Conservation (phyloP, 2,329 filamentous ascomycete genomes). For the Penicillium hordei region DNA sequence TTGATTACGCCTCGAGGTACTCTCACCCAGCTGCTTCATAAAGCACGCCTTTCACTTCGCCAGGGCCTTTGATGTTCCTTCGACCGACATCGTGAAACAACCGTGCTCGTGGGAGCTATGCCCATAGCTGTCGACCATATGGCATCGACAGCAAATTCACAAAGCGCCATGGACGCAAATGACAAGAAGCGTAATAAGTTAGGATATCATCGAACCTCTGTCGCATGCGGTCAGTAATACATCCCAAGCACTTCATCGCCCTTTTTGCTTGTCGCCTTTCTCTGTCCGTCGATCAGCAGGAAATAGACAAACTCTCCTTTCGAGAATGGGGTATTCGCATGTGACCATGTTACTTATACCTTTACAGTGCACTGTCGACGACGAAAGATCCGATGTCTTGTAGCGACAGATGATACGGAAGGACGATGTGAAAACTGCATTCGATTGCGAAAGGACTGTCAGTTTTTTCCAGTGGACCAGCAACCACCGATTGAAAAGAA, state of each 20-base stretch:
- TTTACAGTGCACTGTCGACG: constrained; percentile 79
- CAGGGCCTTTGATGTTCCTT: constrained; percentile 30
- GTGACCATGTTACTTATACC: constrained; percentile 21
- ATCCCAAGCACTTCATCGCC: neutral
- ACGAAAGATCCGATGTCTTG: constrained; percentile 88
- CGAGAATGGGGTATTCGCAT: constrained; percentile 1
- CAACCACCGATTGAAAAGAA: constrained; percentile 56
- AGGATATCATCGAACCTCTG: constrained; percentile 90
- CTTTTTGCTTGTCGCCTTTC: constrained; percentile 1
- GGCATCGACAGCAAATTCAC: constrained; percentile 34
- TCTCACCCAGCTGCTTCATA: constrained; percentile 1
- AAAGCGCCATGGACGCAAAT: constrained; percentile 39
- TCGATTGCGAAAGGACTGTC: constrained; percentile 89
- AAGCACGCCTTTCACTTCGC: neutral
- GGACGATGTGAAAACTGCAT: constrained; percentile 90
- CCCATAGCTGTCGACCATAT: constrained; percentile 37
- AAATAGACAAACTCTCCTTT: neutral
- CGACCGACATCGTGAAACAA: constrained; percentile 18
- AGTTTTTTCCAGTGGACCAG: constrained; percentile 86
- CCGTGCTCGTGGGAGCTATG: constrained; percentile 38
- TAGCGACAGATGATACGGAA: constrained; percentile 69
- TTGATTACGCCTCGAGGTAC: constrained; percentile 5
- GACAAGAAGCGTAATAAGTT: constrained; percentile 84
- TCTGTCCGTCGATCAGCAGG: neutral
- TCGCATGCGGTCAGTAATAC: constrained; percentile 81